Conservation (phyloP, 257 asterid genomes). For the Penstemon barbatus region DNA sequence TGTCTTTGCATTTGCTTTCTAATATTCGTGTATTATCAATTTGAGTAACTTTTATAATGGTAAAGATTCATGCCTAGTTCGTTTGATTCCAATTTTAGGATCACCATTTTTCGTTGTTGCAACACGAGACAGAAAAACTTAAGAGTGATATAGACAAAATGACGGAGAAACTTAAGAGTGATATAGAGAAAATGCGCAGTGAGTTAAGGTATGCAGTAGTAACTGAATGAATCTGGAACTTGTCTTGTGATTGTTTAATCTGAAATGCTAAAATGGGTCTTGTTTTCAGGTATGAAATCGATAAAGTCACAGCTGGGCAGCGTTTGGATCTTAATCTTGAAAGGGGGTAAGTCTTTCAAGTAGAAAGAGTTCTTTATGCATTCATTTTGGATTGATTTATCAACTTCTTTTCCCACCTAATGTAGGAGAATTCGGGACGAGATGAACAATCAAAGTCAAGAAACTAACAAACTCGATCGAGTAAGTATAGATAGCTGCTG, state of each 20-base stretch:
- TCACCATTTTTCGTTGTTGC: constrained; percentile 81
- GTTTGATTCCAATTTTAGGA: constrained; percentile 56
- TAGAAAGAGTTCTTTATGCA: neutral
- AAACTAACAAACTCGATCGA: constrained; percentile 87
- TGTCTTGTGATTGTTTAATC: constrained; percentile 21
- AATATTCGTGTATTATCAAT: neutral
- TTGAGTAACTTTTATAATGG: constrained; percentile 12
- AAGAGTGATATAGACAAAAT: constrained; percentile 82
- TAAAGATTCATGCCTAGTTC: constrained; percentile 15
- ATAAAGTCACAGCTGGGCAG: constrained; percentile 93
- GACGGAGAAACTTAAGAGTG: constrained; percentile 80
- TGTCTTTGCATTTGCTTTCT: constrained; percentile 6
- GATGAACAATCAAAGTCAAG: constrained; percentile 80
- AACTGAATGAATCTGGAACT: neutral
- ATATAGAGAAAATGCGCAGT: constrained; percentile 86
- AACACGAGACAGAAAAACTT: constrained; percentile 83
- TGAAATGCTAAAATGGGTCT: constrained; percentile 20
- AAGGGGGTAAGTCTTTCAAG: constrained; percentile 57
- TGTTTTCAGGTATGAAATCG: constrained; percentile 83
- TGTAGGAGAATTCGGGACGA: constrained; percentile 97
- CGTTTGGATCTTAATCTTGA: constrained; percentile 95
- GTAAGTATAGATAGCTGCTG: constrained; percentile 44
- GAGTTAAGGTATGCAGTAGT: constrained; percentile 65
- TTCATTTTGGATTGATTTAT: neutral
- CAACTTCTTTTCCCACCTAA: neutral